These are phyloP conservation scores for Limnomonas spitsbergensis DNA, from an alignment of 139 green algal genomes.

Conservation along the genomic window DNA sequence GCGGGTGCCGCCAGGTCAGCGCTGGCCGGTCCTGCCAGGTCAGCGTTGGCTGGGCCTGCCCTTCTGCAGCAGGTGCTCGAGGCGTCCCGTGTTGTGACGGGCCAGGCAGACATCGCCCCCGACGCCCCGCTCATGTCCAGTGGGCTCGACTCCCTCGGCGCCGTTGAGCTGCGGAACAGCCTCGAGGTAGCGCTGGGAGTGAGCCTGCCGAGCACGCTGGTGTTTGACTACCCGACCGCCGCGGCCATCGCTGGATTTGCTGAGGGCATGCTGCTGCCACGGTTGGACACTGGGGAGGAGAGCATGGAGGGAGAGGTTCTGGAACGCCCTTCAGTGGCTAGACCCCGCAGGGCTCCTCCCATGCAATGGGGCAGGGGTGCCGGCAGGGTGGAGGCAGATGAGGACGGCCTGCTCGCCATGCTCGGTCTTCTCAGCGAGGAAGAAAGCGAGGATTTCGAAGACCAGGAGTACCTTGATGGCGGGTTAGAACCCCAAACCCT, in stretches of 20 bases:
- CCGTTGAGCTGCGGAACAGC: constrained; percentile 57
- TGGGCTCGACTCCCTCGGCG: constrained; percentile 59
- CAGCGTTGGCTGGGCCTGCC: too few relatives aligned
- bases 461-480: too few relatives aligned
- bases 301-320: constrained; percentile 2
- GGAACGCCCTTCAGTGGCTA: too few relatives aligned
- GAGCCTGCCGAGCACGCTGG: constrained; percentile 52
- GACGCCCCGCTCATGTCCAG: constrained; percentile 54
- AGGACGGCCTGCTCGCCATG: too few relatives aligned
- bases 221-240: constrained; percentile 60
- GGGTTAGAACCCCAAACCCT: too few relatives aligned
- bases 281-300: background rate
- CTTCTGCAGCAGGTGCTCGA: background rate
- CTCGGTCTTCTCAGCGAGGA: too few relatives aligned
- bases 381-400: too few relatives aligned
- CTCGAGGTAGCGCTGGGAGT: constrained; percentile 43
- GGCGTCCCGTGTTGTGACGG: background rate
- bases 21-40: too few relatives aligned
- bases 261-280: background rate
- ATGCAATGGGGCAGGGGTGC: background rate
- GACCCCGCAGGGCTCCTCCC: background rate
- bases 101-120: constrained; percentile 6
- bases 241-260: constrained; percentile 22
- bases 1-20: too few relatives aligned
- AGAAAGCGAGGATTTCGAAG: too few relatives aligned